phyloP scores from a whole-genome alignment of 1,284 basidiomycete genomes.

The Rhodotorula glutinis region DNA sequence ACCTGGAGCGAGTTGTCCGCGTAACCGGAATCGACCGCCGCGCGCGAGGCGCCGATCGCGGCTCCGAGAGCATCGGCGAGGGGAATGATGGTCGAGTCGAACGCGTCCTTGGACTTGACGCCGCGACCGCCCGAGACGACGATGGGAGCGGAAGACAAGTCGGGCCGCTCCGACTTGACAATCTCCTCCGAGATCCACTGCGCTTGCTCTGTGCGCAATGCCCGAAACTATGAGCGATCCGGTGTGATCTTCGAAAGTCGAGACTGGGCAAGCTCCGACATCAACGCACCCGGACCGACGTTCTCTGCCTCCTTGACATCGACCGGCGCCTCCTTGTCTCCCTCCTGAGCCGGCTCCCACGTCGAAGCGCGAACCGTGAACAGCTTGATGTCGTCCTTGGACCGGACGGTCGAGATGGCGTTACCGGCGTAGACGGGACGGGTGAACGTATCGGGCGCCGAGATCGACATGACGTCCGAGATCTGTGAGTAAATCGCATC shows the following conservation, averaged over 20 bases:
- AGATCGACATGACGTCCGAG: slow-evolving; percentile 87
- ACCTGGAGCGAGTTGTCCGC: slow-evolving; percentile 98
- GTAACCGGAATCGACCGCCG: slow-evolving; percentile 97
- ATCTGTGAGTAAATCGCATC: slow-evolving; percentile 51
- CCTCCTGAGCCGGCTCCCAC: slow-evolving; percentile 63
- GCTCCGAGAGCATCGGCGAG: slow-evolving; percentile 90
- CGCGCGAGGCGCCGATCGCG: slow-evolving; percentile 93
- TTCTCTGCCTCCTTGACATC: slow-evolving; percentile 66
- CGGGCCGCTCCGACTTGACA: slow-evolving; percentile 88
- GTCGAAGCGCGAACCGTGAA: slow-evolving; percentile 96
- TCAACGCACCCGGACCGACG: slow-evolving; percentile 33
- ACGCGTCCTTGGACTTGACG: slow-evolving; percentile 90
- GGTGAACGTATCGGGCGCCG: slow-evolving; percentile 73
- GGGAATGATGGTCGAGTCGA: slow-evolving; percentile 82
- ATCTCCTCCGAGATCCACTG: slow-evolving; percentile 79
- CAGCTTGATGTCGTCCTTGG: slow-evolving; percentile 74
- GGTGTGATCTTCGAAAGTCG: too few relatives aligned
- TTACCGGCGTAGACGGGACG: slow-evolving; percentile 98
- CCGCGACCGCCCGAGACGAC: slow-evolving; percentile 95
- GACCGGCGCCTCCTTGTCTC: slow-evolving; percentile 57
- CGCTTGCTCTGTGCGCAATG: slow-evolving; percentile 46
- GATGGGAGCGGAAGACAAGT: slow-evolving; percentile 79
- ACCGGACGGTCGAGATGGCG: slow-evolving; percentile 88
- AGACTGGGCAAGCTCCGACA: too few relatives aligned
- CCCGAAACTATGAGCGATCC: not conserved